Conservation (phyloP, 192 early-diverging fungal genomes). For the Backusella liffmaniae region DNA sequence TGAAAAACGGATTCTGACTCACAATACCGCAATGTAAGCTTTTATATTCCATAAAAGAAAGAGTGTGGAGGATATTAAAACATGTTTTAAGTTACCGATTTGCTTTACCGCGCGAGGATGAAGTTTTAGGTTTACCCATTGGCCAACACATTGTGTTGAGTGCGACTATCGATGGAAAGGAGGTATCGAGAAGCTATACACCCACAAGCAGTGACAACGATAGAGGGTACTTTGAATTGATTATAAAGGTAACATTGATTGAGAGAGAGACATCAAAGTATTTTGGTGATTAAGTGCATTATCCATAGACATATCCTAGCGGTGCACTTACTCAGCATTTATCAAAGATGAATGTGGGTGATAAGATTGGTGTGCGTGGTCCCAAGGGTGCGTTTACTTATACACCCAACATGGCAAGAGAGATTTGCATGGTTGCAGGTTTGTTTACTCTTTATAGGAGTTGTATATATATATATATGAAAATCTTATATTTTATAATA, state of each 20-base stretch:
- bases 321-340: constrained; percentile 55
- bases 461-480: background rate
- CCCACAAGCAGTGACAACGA: constrained; percentile 52
- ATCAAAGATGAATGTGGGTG: constrained; percentile 58
- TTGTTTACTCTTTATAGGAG: background rate
- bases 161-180: constrained; percentile 22
- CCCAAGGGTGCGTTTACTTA: constrained; percentile 64
- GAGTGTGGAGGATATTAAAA: background rate
- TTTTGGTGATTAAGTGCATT: background rate
- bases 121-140: constrained; percentile 76
- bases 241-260: constrained; percentile 53
- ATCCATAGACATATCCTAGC: constrained; percentile 46
- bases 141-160: constrained; percentile 56
- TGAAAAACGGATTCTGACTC: constrained; percentile 6
- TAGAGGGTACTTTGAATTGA: constrained; percentile 63
- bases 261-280: background rate
- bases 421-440: constrained; percentile 69
- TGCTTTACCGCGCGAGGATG: constrained; percentile 60
- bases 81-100: constrained; percentile 69
- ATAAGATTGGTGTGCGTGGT: constrained; percentile 67
- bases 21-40: constrained; percentile 23
- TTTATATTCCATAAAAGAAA: background rate
- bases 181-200: constrained; percentile 51
- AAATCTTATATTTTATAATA: background rate
- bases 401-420: constrained; percentile 57